A percentile compares a stretch with the other conserved stretches of the same genome.
phyloP scores from a whole-genome alignment of 192 early-diverging fungal species.

The Linnemannia hyalina region DNA sequence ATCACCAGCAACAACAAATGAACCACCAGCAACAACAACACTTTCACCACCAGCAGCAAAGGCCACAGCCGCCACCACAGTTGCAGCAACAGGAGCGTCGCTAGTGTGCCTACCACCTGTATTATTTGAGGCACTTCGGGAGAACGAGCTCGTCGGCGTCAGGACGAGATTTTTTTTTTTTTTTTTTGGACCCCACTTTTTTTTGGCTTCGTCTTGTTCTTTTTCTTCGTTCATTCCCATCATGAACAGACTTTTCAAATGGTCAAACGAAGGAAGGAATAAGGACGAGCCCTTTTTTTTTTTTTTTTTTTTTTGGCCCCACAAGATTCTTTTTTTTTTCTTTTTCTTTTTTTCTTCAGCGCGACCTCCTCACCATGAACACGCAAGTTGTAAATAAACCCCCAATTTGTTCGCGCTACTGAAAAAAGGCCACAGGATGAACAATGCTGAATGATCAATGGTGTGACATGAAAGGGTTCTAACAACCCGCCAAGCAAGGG shows the following conservation, averaged over 20 bases:
- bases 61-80: constrained; percentile 1
- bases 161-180: constrained; percentile 19
- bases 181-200: constrained; percentile 12
- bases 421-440: background rate
- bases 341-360: background rate
- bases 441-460: too few relatives aligned
- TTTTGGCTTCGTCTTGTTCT: constrained; percentile 21
- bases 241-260: background rate
- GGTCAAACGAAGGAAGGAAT: background rate
- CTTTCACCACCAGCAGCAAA: constrained; percentile 13
- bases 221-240: background rate
- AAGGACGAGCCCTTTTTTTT: background rate
- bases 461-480: too few relatives aligned
- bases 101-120: background rate
- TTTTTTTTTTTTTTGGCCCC: background rate
- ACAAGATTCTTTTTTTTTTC: background rate
- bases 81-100: constrained; percentile 21
- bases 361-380: background rate
- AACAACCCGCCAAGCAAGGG: too few relatives aligned
- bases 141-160: background rate
- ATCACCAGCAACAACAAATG: constrained; percentile 20
- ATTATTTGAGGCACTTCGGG: background rate
- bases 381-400: background rate
- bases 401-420: constrained; percentile 5
- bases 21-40: constrained; percentile 7